These are phyloP conservation scores for Zygoascus ofunaensis DNA, from an alignment of 805 yeast genomes.

Conservation along the genomic window DNA sequence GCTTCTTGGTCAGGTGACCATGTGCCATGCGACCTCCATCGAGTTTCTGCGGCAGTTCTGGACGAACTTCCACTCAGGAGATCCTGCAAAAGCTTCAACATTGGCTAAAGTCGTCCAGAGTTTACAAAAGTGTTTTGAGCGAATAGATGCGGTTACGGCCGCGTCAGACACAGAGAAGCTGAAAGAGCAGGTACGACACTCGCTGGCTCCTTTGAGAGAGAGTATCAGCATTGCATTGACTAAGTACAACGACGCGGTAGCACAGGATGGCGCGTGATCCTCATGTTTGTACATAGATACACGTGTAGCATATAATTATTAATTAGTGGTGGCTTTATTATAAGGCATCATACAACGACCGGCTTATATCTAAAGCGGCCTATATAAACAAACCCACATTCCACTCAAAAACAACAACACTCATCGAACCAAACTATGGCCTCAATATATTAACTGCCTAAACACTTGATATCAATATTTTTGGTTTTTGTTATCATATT, in stretches of 20 bases:
- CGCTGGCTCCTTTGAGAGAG: constrained; percentile 36
- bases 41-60: constrained; percentile 74
- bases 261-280: constrained; percentile 7
- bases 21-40: constrained; percentile 62
- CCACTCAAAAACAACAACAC: too few relatives aligned
- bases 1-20: constrained; percentile 42
- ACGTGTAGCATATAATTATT: too few relatives aligned
- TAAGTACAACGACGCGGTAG: constrained; percentile 37
- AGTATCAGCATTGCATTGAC: constrained; percentile 41
- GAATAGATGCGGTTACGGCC: constrained; percentile 31
- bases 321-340: too few relatives aligned
- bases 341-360: too few relatives aligned
- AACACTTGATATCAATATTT: too few relatives aligned
- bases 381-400: too few relatives aligned
- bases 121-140: constrained; percentile 38
- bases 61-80: constrained; percentile 28
- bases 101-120: constrained; percentile 42
- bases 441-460: too few relatives aligned
- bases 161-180: constrained; percentile 15
- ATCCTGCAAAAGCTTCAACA: constrained; percentile 34
- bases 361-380: too few relatives aligned
- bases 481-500: too few relatives aligned
- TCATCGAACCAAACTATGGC: too few relatives aligned
- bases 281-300: too few relatives aligned
- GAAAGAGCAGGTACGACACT: constrained; percentile 10